Percentiles rank a stretch among this genome's conserved stretches.
These are phyloP conservation scores for Akanthomyces dipterigenus DNA, from an alignment of 2,329 filamentous ascomycete species.

Conservation along the genomic window DNA sequence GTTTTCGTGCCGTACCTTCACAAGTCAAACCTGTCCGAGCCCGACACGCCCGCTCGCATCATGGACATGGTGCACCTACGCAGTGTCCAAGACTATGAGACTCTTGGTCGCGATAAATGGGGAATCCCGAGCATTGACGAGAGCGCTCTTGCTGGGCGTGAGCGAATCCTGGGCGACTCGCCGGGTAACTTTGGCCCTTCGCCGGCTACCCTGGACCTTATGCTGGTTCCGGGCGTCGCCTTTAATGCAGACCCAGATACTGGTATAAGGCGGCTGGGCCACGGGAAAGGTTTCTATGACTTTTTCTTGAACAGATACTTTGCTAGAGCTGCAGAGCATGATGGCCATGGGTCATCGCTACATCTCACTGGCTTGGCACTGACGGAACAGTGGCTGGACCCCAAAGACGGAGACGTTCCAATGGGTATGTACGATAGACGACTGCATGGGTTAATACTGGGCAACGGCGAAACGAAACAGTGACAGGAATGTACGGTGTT, in stretches of 20 bases:
- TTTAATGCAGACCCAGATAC: slow-evolving; percentile 62
- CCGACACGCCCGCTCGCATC: slow-evolving; percentile 53
- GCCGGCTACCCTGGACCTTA: slow-evolving; percentile 62
- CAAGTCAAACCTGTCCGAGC: slow-evolving; percentile 41
- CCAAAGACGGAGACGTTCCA: slow-evolving; percentile 58
- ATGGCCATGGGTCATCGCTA: slow-evolving; percentile 32
- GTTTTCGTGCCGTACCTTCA: slow-evolving; percentile 92
- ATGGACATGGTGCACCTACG: slow-evolving; percentile 93
- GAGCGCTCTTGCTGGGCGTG: slow-evolving; percentile 56
- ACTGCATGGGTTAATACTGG: slow-evolving; percentile 70
- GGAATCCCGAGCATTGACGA: slow-evolving; percentile 81
- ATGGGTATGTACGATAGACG: slow-evolving; percentile 70
- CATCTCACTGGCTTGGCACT: slow-evolving; percentile 72
- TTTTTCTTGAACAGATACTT: slow-evolving; percentile 75
- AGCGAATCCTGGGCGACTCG: slow-evolving; percentile 66
- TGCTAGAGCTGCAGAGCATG: slow-evolving; percentile 34
- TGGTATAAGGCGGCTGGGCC: slow-evolving; percentile 69
- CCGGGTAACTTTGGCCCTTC: slow-evolving; percentile 29
- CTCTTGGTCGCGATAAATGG: slow-evolving; percentile 74
- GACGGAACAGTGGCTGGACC: slow-evolving; percentile 70
- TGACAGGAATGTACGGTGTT: slow-evolving; percentile 19
- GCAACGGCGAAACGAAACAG: slow-evolving; percentile 54
- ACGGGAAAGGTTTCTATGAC: slow-evolving; percentile 97
- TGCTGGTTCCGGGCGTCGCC: slow-evolving; percentile 87
- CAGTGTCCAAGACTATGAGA: slow-evolving; percentile 69